Evolutionary conservation across 257 asterid genomes (phyloP).

Genomic region (Petunia secreta): DNA sequence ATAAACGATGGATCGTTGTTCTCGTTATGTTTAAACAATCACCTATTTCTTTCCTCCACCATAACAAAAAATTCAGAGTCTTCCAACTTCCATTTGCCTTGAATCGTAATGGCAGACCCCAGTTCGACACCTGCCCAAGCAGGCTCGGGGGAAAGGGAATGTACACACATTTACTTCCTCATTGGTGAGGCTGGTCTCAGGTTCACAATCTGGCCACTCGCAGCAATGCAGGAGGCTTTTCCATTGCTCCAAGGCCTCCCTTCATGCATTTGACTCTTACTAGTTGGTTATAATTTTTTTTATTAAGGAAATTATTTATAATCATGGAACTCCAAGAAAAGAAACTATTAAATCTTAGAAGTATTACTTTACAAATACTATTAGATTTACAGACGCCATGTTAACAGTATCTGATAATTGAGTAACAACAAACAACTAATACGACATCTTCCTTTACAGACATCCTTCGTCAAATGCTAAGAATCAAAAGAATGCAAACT

Average conservation of each 20-base stretch:
- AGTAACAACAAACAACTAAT: background rate
- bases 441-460: background rate
- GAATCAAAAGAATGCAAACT: background rate
- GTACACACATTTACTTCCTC: constrained; percentile 1
- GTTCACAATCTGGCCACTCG: background rate
- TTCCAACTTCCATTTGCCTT: background rate
- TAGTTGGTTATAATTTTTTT: background rate
- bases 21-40: background rate
- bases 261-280: background rate
- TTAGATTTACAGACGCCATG: background rate
- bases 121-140: background rate
- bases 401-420: background rate
- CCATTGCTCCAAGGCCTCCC: background rate
- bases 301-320: background rate
- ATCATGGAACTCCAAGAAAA: background rate
- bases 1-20: background rate
- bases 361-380: background rate
- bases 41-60: background rate
- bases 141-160: background rate
- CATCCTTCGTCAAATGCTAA: background rate
- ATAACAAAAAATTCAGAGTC: background rate
- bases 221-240: background rate
- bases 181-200: background rate
- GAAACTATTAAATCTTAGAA: background rate
- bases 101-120: background rate